Conservation (phyloP, 1,139 yeast genomes). For the Nadsonia starkeyi-henricii region DNA sequence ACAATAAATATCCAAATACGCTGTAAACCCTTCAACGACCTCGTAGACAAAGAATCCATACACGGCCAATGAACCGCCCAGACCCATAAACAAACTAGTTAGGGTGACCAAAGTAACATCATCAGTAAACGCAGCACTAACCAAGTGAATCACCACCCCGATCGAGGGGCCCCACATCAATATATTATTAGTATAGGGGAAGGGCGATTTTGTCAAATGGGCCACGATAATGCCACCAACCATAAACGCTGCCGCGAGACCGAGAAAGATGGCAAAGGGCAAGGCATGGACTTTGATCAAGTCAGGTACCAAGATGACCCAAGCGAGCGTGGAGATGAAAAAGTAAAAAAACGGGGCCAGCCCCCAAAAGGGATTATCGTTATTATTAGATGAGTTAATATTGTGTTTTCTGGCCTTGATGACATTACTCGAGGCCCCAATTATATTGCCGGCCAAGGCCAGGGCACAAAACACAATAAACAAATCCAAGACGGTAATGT, state of each 20-base stretch:
- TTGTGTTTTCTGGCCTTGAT: constrained; percentile 25
- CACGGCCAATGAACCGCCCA: constrained; percentile 63
- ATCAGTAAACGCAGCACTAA: constrained; percentile 19
- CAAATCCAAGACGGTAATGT: constrained; percentile 28
- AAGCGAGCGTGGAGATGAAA: constrained; percentile 39
- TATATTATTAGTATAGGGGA: constrained; percentile 56
- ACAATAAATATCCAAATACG: constrained; percentile 74
- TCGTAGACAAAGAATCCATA: constrained; percentile 73
- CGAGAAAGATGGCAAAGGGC: constrained; percentile 55
- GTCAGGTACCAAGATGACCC: constrained; percentile 32
- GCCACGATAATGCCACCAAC: constrained; percentile 87
- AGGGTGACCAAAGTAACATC: constrained; percentile 14
- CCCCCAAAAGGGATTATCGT: constrained; percentile 41
- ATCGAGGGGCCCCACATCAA: constrained; percentile 54
- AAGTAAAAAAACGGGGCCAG: constrained; percentile 57
- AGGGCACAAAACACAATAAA: constrained; percentile 38
- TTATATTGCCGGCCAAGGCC: constrained; percentile 55
- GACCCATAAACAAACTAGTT: constrained; percentile 45
- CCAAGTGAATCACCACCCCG: constrained; percentile 34
- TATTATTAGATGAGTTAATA: no score
- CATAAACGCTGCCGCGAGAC: constrained; percentile 62
- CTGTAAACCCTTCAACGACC: constrained; percentile 70
- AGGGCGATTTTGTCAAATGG: constrained; percentile 66
- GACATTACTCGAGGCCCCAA: constrained; percentile 63
- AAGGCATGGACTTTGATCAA: constrained; percentile 35